A percentile compares a stretch with the other conserved stretches of the same genome.
These are phyloP conservation scores for Citrus glauca DNA, from an alignment of 345 rosid genomes.

Conservation along the genomic window DNA sequence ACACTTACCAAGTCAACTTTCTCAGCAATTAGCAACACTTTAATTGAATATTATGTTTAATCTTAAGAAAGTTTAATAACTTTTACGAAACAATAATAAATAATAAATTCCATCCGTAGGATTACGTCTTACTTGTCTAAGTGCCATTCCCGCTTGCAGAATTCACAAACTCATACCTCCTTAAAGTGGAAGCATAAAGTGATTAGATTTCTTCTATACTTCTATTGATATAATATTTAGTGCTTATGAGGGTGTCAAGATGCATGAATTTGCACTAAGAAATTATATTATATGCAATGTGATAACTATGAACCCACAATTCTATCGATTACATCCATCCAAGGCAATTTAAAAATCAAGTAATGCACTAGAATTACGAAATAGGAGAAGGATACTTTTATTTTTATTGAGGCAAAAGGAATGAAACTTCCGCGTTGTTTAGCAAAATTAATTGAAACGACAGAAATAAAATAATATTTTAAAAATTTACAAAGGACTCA, in stretches of 20 bases:
- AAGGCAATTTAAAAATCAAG: conserved; percentile 9
- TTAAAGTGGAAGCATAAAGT: neutral
- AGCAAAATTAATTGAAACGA: too few relatives aligned
- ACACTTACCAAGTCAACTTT: neutral
- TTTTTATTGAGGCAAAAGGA: neutral
- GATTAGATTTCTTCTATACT: neutral
- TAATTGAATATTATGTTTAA: neutral
- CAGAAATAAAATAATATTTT: too few relatives aligned
- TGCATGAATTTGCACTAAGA: conserved; percentile 9
- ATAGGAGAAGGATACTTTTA: neutral
- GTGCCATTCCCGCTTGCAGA: neutral
- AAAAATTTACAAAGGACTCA: too few relatives aligned
- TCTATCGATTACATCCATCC: neutral
- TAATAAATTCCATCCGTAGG: neutral
- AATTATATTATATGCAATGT: conserved; percentile 3
- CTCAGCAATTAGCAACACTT: neutral
- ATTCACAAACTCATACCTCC: neutral
- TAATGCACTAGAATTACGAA: neutral
- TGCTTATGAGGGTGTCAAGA: neutral
- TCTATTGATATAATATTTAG: neutral
- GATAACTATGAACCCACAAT: conserved; percentile 23
- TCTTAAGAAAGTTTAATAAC: neutral
- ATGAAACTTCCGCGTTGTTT: too few relatives aligned
- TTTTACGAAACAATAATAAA: neutral
- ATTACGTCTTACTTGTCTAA: neutral